Conservation (phyloP, 345 rosid species). For the Heritiera fomes region DNA sequence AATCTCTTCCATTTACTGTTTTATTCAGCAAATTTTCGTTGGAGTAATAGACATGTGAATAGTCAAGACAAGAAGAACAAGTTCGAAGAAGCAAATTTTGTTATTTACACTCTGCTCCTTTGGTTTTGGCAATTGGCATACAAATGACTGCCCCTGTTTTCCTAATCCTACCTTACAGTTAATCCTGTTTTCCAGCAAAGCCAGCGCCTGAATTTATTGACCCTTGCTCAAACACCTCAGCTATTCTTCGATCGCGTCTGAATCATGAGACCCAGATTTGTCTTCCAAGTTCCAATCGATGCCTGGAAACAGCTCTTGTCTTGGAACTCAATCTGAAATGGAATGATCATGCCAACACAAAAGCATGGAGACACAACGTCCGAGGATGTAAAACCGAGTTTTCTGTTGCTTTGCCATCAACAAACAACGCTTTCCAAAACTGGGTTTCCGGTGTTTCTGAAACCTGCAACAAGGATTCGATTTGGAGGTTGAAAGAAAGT, state of each 20-base stretch:
- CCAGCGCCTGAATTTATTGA: neutral
- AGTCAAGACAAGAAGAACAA: too few relatives aligned
- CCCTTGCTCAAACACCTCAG: neutral
- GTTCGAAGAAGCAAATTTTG: neutral
- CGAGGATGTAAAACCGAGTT: conserved; percentile 72
- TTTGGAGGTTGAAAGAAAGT: conserved; percentile 24
- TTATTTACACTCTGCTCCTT: conserved; percentile 11
- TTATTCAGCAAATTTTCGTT: too few relatives aligned
- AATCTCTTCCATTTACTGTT: too few relatives aligned
- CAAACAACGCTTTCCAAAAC: conserved; percentile 49
- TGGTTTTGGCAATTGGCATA: neutral
- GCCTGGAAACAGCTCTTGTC: neutral
- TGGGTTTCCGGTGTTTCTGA: conserved; percentile 34
- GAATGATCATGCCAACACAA: conserved; percentile 75
- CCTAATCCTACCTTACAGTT: neutral
- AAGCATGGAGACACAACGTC: conserved; percentile 82
- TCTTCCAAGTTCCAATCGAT: neutral
- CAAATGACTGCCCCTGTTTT: neutral
- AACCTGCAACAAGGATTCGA: conserved; percentile 18
- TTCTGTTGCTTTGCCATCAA: conserved; percentile 74
- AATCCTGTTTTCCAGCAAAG: neutral
- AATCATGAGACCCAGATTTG: neutral
- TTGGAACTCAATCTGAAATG: conserved; percentile 27
- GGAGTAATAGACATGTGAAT: too few relatives aligned
- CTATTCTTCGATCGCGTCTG: neutral